Conservation (phyloP, 176 grass and related monocot species). For the Hsuehochloa calcarea region DNA sequence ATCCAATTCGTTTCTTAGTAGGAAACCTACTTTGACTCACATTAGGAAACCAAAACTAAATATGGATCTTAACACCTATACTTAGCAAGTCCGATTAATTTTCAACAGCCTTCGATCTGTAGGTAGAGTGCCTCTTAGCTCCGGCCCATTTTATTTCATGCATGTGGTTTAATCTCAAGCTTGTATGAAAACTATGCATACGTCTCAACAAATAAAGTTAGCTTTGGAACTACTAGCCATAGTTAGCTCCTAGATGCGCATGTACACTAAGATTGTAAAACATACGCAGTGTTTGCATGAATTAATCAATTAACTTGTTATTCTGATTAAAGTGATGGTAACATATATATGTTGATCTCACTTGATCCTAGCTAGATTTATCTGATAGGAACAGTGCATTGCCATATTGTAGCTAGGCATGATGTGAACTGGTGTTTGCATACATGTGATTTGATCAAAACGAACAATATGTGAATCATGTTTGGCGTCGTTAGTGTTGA, state of each 20-base stretch:
- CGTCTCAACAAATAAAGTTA: too few species aligned
- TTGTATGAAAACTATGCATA: not conserved
- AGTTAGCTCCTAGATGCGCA: not conserved
- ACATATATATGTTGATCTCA: not conserved
- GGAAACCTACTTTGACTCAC: too few species aligned
- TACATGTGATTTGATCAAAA: not conserved
- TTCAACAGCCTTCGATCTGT: not conserved
- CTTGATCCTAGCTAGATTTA: too few species aligned
- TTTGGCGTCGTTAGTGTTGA: too few species aligned
- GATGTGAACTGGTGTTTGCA: not conserved
- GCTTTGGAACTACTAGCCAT: not conserved
- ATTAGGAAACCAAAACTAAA: too few species aligned
- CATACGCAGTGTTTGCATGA: not conserved
- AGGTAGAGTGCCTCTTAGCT: not conserved
- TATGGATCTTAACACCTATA: too few species aligned
- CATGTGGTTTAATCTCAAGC: not conserved
- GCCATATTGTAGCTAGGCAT: too few species aligned
- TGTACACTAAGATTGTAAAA: not conserved
- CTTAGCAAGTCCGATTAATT: too few species aligned
- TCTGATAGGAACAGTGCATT: too few species aligned
- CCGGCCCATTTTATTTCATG: not conserved
- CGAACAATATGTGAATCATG: not conserved
- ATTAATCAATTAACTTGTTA: not conserved
- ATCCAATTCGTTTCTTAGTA: too few species aligned
- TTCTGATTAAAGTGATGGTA: not conserved